Base-by-base conservation (phyloP, 2,329 filamentous ascomycete species). In the Alternaria arbusti region DNA sequence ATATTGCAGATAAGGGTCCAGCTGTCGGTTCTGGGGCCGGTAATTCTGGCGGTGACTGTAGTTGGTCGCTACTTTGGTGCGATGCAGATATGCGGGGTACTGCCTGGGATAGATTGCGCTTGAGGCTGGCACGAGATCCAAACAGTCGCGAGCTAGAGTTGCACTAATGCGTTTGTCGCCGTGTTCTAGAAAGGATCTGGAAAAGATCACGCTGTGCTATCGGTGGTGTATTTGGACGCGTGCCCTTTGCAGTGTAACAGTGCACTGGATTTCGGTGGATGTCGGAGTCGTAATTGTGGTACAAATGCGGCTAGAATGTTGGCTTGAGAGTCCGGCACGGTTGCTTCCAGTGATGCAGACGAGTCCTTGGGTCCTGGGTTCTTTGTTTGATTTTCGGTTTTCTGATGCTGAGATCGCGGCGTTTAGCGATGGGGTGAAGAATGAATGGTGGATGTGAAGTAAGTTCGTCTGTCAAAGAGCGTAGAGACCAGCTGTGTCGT, bases 401-500 rank as follows among this genome's bases (percentile, higher is more conserved):
- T 51, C 59, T 51, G 59, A 43, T 61, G 67, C 72, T 70, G 75
- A 61, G 64, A 75, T 79, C 56, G 77, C 76, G 77, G 76, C 74
- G 64, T 20, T 67, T 66, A 59, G 47, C 23, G 63, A 58, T 63
- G 57, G 67, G 68, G 26, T 56, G 45, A 60, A 57, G 51, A 65
- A 70, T 57, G 66, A 69, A 63, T 64, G 57, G 65, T 59, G 59
- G 54, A 22, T 55, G 52, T 32, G 46, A 72, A 72, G 63, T 69
- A 71, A 68, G 62, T 59, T 64, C 62, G 70, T 76, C 74, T 78
- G 67, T 77, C 74, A 80, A 80, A 78, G 78, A 80, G 74, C 74
- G 69, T 65, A 65, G 52, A 60, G 67, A 70, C 74, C 69, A 74
- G 75, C 73, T 71, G 72, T 74, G 75, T 75, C 74, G 75, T 79